These are phyloP conservation scores for Zostera marina DNA, from an alignment of 116 monocot species.

Conservation along the genomic window DNA sequence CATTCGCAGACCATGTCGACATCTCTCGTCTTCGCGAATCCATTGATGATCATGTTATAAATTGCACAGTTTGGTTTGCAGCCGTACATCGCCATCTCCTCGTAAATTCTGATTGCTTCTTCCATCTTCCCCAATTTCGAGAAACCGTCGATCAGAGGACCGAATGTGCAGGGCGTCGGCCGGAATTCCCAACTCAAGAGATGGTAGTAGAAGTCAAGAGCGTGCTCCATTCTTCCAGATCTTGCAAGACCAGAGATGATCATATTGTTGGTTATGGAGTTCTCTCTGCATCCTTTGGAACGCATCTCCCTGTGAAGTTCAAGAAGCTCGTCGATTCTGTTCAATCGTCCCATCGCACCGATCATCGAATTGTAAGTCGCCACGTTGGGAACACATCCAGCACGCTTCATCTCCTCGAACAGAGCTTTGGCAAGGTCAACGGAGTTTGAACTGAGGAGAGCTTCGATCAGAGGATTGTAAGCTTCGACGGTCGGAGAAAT, in stretches of 20 bases:
- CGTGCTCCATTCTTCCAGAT: slow-evolving; percentile 40
- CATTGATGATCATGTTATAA: slow-evolving; percentile 88
- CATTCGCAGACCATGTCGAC: slow-evolving; percentile 32
- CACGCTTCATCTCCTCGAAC: slow-evolving; percentile 66
- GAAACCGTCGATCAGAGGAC: slow-evolving; percentile 80
- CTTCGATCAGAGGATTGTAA: slow-evolving; percentile 57
- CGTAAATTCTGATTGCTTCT: slow-evolving; percentile 44
- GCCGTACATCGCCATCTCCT: slow-evolving; percentile 66
- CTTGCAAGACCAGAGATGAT: slow-evolving; percentile 68
- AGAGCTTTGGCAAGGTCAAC: slow-evolving; percentile 22
- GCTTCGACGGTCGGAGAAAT: slow-evolving; percentile 36
- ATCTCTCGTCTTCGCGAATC: slow-evolving; percentile 56
- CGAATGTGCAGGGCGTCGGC: slow-evolving; percentile 81
- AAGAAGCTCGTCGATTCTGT: slow-evolving; percentile 46
- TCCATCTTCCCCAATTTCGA: slow-evolving; percentile 40
- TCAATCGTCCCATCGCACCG: slow-evolving; percentile 47
- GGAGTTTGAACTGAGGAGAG: slow-evolving; percentile 21
- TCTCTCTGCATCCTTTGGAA: slow-evolving; percentile 36
- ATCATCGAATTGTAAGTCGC: slow-evolving; percentile 57
- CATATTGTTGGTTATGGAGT: slow-evolving; percentile 57
- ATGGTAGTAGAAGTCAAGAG: slow-evolving; percentile 75
- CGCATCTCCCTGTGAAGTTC: slow-evolving; percentile 70
- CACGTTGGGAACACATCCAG: slow-evolving; percentile 46
- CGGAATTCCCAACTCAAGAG: slow-evolving; percentile 53
- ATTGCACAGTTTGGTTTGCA: slow-evolving; percentile 80